These are phyloP conservation scores for Hypocrella siamensis DNA, from an alignment of 2,329 filamentous ascomycete genomes.

Conservation along the genomic window DNA sequence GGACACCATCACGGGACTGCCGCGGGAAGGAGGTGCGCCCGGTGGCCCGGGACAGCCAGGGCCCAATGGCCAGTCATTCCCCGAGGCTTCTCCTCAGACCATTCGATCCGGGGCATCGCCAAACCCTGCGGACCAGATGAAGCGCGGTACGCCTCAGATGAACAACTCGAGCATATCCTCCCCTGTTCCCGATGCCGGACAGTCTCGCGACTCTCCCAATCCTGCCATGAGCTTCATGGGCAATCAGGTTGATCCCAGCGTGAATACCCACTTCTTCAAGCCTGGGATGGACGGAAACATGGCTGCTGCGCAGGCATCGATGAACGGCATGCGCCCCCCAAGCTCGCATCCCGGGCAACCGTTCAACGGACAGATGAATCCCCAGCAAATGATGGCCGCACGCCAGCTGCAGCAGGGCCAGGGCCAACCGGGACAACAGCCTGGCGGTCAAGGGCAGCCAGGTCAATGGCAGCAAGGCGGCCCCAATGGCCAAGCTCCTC, in stretches of 20 bases:
- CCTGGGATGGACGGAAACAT: slow-evolving; percentile 36
- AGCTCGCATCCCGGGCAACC: slow-evolving; percentile 48
- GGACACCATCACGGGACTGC: slow-evolving; percentile 39
- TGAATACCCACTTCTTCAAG: slow-evolving; percentile 45
- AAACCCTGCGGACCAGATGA: slow-evolving; percentile 65
- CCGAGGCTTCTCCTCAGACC: slow-evolving; percentile 54
- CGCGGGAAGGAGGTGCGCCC: slow-evolving; percentile 30
- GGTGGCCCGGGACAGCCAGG: slow-evolving; percentile 39
- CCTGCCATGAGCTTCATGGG: slow-evolving; percentile 46
- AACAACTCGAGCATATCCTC: slow-evolving; percentile 53
- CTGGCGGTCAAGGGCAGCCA: slow-evolving; percentile 13
- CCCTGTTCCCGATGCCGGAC: slow-evolving; percentile 52
- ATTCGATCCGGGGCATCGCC: slow-evolving; percentile 57
- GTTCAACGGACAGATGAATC: slow-evolving; percentile 43
- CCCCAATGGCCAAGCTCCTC: slow-evolving; percentile 24
- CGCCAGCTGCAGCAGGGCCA: slow-evolving; percentile 21
- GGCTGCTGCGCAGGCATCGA: slow-evolving; percentile 31
- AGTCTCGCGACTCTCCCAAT: slow-evolving; percentile 51
- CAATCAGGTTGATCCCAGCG: slow-evolving; percentile 45
- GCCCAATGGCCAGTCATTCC: slow-evolving; percentile 47
- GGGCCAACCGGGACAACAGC: slow-evolving; percentile 16
- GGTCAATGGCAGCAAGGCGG: slow-evolving; percentile 25
- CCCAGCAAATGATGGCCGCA: slow-evolving; percentile 42
- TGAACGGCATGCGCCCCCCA: slow-evolving; percentile 55
- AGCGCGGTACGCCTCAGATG: slow-evolving; percentile 62